A percentile compares a stretch with the other conserved stretches of the same genome.
Conservation (phyloP, 2,329 filamentous ascomycete genomes). For the Neobulgaria alba region DNA sequence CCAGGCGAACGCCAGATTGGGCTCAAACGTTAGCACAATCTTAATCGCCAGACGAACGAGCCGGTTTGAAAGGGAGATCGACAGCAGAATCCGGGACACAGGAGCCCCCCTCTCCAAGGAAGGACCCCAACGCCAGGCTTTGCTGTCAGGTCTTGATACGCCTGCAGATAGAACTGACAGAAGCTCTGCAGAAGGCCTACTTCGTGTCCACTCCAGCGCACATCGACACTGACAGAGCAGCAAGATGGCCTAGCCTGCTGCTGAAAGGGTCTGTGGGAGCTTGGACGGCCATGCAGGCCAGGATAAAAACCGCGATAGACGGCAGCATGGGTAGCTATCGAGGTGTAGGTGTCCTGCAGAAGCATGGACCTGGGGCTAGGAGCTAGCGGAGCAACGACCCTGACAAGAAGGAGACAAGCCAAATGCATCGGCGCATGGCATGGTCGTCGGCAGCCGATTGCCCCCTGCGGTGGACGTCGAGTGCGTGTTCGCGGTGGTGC, state of each 20-base stretch:
- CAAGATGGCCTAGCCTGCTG: too few relatives aligned
- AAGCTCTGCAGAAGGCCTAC: slow-evolving; percentile 13
- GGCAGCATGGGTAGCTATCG: slow-evolving; percentile 18
- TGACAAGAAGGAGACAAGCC: slow-evolving; percentile 2
- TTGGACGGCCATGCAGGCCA: slow-evolving; percentile 15
- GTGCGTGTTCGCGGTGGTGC: neutral
- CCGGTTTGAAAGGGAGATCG: slow-evolving; percentile 8
- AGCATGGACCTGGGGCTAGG: slow-evolving; percentile 14
- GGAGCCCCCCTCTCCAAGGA: neutral
- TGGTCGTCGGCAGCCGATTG: slow-evolving; percentile 8
- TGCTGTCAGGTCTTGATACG: neutral
- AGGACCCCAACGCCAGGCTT: neutral
- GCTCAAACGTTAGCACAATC: neutral
- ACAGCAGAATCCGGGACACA: slow-evolving; percentile 1
- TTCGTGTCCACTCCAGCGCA: slow-evolving; percentile 1
- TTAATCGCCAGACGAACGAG: neutral
- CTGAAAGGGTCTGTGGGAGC: slow-evolving; percentile 12
- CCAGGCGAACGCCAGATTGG: neutral
- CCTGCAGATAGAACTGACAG: slow-evolving; percentile 8
- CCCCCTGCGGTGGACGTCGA: neutral
- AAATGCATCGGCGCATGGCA: slow-evolving; percentile 1
- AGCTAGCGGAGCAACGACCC: slow-evolving; percentile 3
- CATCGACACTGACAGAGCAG: neutral
- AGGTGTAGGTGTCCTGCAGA: slow-evolving; percentile 18
- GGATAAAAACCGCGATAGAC: slow-evolving; percentile 12